Conservation (phyloP, 176 grass and related monocot genomes). For the Oryza meridionalis region DNA sequence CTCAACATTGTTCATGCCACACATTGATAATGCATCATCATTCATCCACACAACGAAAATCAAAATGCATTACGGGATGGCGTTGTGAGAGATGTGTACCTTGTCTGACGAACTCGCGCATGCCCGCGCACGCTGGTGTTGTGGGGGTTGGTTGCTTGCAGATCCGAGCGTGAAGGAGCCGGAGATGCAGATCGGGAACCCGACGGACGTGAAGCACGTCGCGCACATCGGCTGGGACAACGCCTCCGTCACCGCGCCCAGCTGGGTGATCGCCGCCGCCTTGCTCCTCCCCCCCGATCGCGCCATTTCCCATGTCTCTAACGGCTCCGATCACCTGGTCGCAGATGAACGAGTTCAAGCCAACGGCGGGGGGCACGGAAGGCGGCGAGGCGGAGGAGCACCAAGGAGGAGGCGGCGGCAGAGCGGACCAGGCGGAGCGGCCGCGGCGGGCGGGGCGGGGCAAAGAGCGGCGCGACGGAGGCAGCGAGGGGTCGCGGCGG, state of each 20-base stretch:
- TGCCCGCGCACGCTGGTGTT: not conserved
- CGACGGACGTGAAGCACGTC: constrained; percentile 97
- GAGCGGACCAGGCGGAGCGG: constrained; percentile 36
- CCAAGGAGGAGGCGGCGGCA: constrained; percentile 12
- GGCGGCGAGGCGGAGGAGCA: constrained; percentile 19
- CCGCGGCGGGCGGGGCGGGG: constrained; percentile 40
- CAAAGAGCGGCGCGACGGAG: constrained; percentile 47
- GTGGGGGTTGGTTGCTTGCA: constrained; percentile 6
- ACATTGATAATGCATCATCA: not conserved
- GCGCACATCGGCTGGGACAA: constrained; percentile 94
- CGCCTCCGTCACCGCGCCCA: constrained; percentile 53
- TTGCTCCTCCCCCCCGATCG: not conserved
- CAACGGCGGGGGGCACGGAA: constrained; percentile 21
- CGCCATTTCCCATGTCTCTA: not conserved
- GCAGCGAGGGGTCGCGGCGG: constrained; percentile 34
- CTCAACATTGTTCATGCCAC: not conserved
- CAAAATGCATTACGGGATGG: not conserved
- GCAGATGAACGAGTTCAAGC: constrained; percentile 60
- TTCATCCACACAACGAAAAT: not conserved
- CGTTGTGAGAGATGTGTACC: constrained; percentile 15
- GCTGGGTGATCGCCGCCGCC: constrained; percentile 52
- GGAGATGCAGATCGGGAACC: constrained; percentile 88
- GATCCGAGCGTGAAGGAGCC: constrained; percentile 59
- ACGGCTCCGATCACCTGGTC: not conserved
- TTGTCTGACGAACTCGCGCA: not conserved